Evolutionary conservation across 306 rosid species (phyloP), one percentile per base, ranked within the genome.

Genomic region (Bauhinia variegata): DNA sequence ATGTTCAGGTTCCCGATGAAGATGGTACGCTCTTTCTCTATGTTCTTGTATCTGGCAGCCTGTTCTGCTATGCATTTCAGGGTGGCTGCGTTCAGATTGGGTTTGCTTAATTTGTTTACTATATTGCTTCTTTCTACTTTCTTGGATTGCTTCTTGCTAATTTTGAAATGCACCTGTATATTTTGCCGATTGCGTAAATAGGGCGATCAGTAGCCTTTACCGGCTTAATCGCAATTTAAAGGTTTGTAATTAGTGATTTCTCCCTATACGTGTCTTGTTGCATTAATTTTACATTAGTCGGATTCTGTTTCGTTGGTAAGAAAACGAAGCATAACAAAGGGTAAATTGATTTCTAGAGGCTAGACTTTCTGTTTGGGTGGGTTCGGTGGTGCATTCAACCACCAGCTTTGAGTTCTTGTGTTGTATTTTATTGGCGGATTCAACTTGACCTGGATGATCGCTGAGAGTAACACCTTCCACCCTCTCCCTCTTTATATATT

Each of bases 1-100:
- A 93, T 62, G 96, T 86, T 73, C 97, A 86, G 78, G 95, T 88
- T 18, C 91, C 97, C 0, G 98, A 93, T 63, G 93, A 89, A 86
- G 98, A 93, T 73, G 96, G 97, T 87, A 16, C 36, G 14, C n/a
- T 58, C 54, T 72, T 69, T 76, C 46, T 61, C 56, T 74, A 0
- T 49, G 11, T 16, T 5, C 4, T 3, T 50, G 1, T 50, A 15
- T 50, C 9, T 36, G 2, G 2, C 28, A 23, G 28, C 28, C 28
- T 23, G 28, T 36, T 1, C 9, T 36, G 9, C 9, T 42, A 2
- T 11, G n/a, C 15, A 23, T 23, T 2, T 5, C 2, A n/a, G 14
- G 16, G 3, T 4, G 2, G 15, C n/a, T 12, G n/a, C 6, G 1
- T 11, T 11, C 13, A 8, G 6, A 44, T 44, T 5, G 11, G 50